Percentiles rank a stretch among this genome's conserved stretches.
Evolutionary conservation across 2,329 filamentous ascomycete species (phyloP).

Genomic region (Sordariomycetes sp.): DNA sequence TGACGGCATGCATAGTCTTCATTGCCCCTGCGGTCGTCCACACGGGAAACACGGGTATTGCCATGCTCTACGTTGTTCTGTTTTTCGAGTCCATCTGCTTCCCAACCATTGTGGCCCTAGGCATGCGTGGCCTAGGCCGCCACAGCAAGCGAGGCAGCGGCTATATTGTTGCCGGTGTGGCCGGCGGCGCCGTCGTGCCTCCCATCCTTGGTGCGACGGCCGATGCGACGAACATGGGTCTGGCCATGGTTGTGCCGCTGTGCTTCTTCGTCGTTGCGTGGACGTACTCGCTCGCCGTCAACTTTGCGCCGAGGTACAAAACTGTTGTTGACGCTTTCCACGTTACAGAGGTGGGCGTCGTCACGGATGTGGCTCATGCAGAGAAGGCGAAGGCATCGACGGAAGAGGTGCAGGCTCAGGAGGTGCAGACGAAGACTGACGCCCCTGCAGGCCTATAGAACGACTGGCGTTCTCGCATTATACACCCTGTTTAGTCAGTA

Average conservation of each 20-base stretch:
- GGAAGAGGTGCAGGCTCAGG: background rate
- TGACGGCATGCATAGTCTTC: slow-evolving; percentile 43
- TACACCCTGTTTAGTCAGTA: too few relatives aligned
- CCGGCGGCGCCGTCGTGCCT: slow-evolving; percentile 44
- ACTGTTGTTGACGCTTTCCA: slow-evolving; percentile 49
- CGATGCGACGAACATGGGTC: slow-evolving; percentile 45
- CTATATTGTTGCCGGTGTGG: slow-evolving; percentile 42
- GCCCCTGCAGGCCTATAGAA: background rate
- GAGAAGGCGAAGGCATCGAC: background rate
- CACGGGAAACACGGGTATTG: slow-evolving; percentile 38
- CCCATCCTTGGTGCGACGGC: slow-evolving; percentile 60
- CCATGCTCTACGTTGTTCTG: slow-evolving; percentile 42
- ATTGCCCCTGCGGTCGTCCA: slow-evolving; percentile 39
- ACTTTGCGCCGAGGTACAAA: slow-evolving; percentile 55
- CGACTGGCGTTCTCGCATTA: too few relatives aligned
- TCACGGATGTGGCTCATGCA: slow-evolving; percentile 14
- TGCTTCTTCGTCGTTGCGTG: slow-evolving; percentile 45
- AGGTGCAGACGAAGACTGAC: background rate
- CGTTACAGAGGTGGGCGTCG: slow-evolving; percentile 30
- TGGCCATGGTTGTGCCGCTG: slow-evolving; percentile 58
- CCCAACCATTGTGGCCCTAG: slow-evolving; percentile 47
- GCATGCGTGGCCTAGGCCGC: slow-evolving; percentile 49
- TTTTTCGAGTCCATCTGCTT: slow-evolving; percentile 50
- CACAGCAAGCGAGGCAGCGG: slow-evolving; percentile 62
- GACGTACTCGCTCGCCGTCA: slow-evolving; percentile 49